Evolutionary conservation across 441 rosid species (phyloP).

Genomic region (Biscutella laevigata): DNA sequence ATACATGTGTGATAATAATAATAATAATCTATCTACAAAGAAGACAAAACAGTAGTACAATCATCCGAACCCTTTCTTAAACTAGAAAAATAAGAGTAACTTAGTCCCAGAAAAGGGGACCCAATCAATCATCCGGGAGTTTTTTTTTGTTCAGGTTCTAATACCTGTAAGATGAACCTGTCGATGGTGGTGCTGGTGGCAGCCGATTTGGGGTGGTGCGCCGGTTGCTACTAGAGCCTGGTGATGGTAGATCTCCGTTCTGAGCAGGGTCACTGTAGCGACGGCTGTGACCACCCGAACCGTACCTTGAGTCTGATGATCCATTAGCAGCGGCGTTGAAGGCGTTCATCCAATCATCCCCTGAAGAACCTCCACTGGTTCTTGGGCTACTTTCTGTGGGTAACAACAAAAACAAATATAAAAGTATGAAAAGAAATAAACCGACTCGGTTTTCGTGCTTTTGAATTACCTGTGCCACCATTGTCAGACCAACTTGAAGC

Average conservation of each 20-base stretch:
- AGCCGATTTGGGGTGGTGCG: slow-evolving; percentile 77
- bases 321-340: slow-evolving; percentile 85
- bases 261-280: slow-evolving; percentile 80
- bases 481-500: slow-evolving; percentile 67
- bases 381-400: slow-evolving; percentile 77
- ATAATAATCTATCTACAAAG: slow-evolving; percentile 28
- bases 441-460: no score
- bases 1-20: slow-evolving; percentile 15
- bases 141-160: slow-evolving; percentile 28
- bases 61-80: slow-evolving; percentile 16
- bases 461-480: slow-evolving; percentile 52
- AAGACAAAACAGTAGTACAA: slow-evolving; percentile 20
- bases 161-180: slow-evolving; percentile 58
- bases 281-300: slow-evolving; percentile 56
- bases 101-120: slow-evolving; percentile 25
- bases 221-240: slow-evolving; percentile 42
- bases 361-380: slow-evolving; percentile 42
- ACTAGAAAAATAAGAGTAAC: slow-evolving; percentile 20
- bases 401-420: background rate
- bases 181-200: slow-evolving; percentile 92
- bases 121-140: background rate
- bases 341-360: slow-evolving; percentile 97
- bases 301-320: slow-evolving; percentile 40
- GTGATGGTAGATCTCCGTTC: slow-evolving; percentile 57
- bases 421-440: background rate